A percentile compares a stretch with the other conserved stretches of the same genome.
These are phyloP conservation scores for Claviceps purpurea DNA, from an alignment of 2,329 filamentous ascomycete species.

Conservation along the genomic window DNA sequence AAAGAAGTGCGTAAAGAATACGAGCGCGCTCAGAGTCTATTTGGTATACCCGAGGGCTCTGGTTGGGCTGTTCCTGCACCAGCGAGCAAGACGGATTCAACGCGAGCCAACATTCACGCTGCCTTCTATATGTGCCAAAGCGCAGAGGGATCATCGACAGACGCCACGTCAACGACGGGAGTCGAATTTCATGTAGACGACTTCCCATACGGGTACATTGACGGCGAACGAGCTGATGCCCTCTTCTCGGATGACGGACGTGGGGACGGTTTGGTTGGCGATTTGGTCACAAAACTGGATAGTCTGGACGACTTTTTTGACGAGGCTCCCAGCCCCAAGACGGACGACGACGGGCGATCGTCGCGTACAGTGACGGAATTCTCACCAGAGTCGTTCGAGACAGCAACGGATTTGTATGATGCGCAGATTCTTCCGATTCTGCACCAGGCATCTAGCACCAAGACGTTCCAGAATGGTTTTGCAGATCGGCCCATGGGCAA, in stretches of 20 bases:
- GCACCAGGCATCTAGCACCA: conserved; percentile 68
- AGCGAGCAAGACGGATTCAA: conserved; percentile 75
- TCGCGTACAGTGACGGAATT: conserved; percentile 53
- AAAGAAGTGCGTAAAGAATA: conserved; percentile 85
- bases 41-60: conserved; percentile 89
- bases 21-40: conserved; percentile 83
- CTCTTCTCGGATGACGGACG: conserved; percentile 82
- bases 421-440: conserved; percentile 85
- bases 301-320: conserved; percentile 76
- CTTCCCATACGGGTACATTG: conserved; percentile 69
- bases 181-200: conserved; percentile 91
- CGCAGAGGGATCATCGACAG: conserved; percentile 41
- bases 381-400: conserved; percentile 52
- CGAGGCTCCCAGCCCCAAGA: conserved; percentile 47
- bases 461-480: conserved; percentile 81
- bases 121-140: conserved; percentile 90
- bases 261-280: conserved; percentile 54
- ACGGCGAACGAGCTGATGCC: conserved; percentile 66
- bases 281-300: conserved; percentile 68
- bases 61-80: conserved; percentile 95
- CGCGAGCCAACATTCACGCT: conserved; percentile 83
- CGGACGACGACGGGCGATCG: conserved; percentile 44
- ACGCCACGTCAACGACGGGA: conserved; percentile 62
- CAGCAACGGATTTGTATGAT: conserved; percentile 75
- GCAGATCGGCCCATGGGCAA: conserved; percentile 54